phyloP scores from a whole-genome alignment of 2,329 filamentous ascomycete genomes.

The Decorospora gaudefroyi region DNA sequence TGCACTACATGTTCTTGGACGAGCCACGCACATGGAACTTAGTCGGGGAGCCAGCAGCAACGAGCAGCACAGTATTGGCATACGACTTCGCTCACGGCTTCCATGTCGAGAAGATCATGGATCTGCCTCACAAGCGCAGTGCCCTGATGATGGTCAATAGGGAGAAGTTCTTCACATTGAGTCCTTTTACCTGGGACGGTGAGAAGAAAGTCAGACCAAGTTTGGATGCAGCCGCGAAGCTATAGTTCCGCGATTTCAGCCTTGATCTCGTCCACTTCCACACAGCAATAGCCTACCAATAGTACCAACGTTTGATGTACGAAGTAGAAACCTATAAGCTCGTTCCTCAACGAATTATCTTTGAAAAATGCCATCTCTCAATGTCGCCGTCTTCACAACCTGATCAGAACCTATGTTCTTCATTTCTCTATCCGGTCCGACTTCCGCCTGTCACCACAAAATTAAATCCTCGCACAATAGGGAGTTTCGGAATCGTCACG shows the following conservation, averaged over 20 bases:
- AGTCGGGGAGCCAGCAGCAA: slow-evolving; percentile 73
- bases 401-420: no score
- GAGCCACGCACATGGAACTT: slow-evolving; percentile 60
- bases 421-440: not conserved
- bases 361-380: no score
- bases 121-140: slow-evolving; percentile 72
- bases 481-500: slow-evolving; percentile 2
- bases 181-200: slow-evolving; percentile 56
- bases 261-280: slow-evolving; percentile 1
- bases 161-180: slow-evolving; percentile 71
- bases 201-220: slow-evolving; percentile 44
- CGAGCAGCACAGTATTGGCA: slow-evolving; percentile 69
- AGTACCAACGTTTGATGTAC: no score
- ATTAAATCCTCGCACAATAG: not conserved
- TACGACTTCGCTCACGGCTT: slow-evolving; percentile 78
- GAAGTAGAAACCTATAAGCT: no score
- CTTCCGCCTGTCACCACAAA: not conserved
- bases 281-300: not conserved
- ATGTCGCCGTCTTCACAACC: no score
- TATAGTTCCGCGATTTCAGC: slow-evolving; percentile 20
- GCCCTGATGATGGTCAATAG: slow-evolving; percentile 67
- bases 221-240: slow-evolving; percentile 40
- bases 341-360: no score
- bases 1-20: slow-evolving; percentile 64
- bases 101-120: slow-evolving; percentile 71